Evolutionary conservation across 768 basidiomycete species (phyloP).

Genomic region (Russula foetens): DNA sequence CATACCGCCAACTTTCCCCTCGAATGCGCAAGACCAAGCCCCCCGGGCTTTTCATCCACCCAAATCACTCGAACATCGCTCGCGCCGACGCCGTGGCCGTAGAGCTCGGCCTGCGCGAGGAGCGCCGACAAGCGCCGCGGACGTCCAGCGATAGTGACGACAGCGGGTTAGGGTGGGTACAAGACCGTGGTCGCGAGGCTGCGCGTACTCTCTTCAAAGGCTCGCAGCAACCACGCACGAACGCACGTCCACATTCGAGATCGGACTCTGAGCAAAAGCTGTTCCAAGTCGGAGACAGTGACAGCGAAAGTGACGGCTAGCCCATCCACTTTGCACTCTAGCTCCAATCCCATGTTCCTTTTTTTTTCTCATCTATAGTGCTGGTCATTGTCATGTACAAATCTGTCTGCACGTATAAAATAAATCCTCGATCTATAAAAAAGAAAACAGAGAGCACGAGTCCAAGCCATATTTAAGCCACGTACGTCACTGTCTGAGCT

Average conservation of each 20-base stretch:
- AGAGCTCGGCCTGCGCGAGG: conserved; percentile 45
- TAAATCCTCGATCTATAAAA: background rate
- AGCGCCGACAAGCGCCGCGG: conserved; percentile 33
- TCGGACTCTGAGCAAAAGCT: conserved; percentile 11
- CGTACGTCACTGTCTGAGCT: background rate
- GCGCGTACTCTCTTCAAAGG: conserved; percentile 39
- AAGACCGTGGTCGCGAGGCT: conserved; percentile 41
- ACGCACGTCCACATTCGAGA: background rate
- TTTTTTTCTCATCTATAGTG: background rate
- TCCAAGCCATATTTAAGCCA: background rate
- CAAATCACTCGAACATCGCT: conserved; percentile 51
- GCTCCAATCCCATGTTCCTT: too few species aligned
- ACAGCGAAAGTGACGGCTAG: conserved; percentile 15
- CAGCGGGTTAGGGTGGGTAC: conserved; percentile 33
- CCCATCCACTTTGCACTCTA: background rate
- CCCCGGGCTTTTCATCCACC: conserved; percentile 50
- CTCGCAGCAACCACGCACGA: background rate
- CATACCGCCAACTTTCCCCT: background rate
- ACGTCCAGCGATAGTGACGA: conserved; percentile 29
- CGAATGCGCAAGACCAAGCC: conserved; percentile 30
- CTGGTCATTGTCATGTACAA: conserved; percentile 1
- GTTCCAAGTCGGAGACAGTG: conserved; percentile 16
- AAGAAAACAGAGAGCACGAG: background rate
- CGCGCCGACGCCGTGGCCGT: conserved; percentile 57
- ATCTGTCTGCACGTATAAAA: conserved; percentile 1